Evolutionary conservation across 2,329 filamentous ascomycete species (phyloP).

Genomic region (Alternaria atra): DNA sequence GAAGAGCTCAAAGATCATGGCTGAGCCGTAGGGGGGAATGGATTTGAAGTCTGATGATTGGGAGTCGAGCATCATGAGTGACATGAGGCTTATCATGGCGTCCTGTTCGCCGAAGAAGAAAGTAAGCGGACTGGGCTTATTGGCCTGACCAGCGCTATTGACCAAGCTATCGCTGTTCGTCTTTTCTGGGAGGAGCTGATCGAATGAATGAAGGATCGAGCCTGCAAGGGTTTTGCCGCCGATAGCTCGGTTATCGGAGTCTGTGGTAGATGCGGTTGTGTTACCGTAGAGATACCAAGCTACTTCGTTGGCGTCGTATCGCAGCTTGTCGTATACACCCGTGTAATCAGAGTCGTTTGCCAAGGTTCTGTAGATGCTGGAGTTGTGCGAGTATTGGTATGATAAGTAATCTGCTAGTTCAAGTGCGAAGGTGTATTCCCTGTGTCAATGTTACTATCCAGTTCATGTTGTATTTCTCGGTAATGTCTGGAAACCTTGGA

Average conservation of each 20-base stretch:
- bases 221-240: constrained; percentile 44
- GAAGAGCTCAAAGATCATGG: constrained; percentile 56
- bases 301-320: constrained; percentile 60
- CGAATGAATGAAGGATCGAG: constrained; percentile 37
- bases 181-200: constrained; percentile 22
- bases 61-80: constrained; percentile 36
- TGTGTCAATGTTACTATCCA: constrained; percentile 26
- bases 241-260: constrained; percentile 36
- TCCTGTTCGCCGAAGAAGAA: constrained; percentile 51
- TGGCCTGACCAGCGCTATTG: constrained; percentile 12
- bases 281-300: constrained; percentile 56
- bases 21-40: constrained; percentile 42
- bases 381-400: constrained; percentile 64
- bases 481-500: background rate
- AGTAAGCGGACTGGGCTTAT: constrained; percentile 54
- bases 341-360: constrained; percentile 36
- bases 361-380: constrained; percentile 49
- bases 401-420: constrained; percentile 65
- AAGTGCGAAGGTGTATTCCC: constrained; percentile 62
- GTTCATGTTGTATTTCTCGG: background rate
- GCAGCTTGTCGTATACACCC: constrained; percentile 38
- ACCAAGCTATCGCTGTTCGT: constrained; percentile 10
- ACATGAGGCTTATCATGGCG: constrained; percentile 44
- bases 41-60: constrained; percentile 31
- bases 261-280: constrained; percentile 39